A percentile compares a stretch with the other conserved stretches of the same genome.
Conservation (phyloP, 2,329 filamentous ascomycete species). For the Zasmidium citrigriseum region DNA sequence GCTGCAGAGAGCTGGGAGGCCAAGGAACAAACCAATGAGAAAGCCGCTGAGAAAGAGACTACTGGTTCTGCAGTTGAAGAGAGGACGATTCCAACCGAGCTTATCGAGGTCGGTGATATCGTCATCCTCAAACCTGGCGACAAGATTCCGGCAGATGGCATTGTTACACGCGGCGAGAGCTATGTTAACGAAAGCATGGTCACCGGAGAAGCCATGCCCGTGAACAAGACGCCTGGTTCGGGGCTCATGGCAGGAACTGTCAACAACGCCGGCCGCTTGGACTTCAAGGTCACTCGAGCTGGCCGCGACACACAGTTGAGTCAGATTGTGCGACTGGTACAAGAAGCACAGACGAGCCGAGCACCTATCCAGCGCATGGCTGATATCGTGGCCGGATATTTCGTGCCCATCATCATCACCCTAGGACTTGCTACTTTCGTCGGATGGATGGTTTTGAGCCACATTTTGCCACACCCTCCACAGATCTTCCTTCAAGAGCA, state of each 20-base stretch:
- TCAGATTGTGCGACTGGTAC: slow-evolving; percentile 97
- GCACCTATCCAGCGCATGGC: slow-evolving; percentile 94
- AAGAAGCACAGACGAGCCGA: slow-evolving; percentile 91
- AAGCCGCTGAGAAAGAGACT: slow-evolving; percentile 36
- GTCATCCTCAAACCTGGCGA: slow-evolving; percentile 92
- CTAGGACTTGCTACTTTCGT: slow-evolving; percentile 84
- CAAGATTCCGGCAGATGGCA: slow-evolving; percentile 92
- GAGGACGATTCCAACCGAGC: slow-evolving; percentile 84
- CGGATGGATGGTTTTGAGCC: slow-evolving; percentile 92
- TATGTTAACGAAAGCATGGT: slow-evolving; percentile 99
- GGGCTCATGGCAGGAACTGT: slow-evolving; percentile 90
- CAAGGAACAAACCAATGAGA: slow-evolving; percentile 46
- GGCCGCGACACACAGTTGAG: slow-evolving; percentile 95
- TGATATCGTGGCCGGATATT: slow-evolving; percentile 88
- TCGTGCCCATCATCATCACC: slow-evolving; percentile 84
- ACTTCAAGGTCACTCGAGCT: slow-evolving; percentile 88
- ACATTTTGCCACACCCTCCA: slow-evolving; percentile 80
- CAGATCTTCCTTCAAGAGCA: slow-evolving; percentile 78
- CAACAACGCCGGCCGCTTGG: slow-evolving; percentile 86
- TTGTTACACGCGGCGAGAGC: slow-evolving; percentile 83
- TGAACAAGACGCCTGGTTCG: slow-evolving; percentile 81
- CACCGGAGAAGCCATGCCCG: slow-evolving; percentile 93
- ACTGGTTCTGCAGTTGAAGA: slow-evolving; percentile 72
- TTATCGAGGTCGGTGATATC: slow-evolving; percentile 90
- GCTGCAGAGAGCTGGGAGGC: slow-evolving; percentile 76